Conservation (phyloP, 305 asterid genomes). For the Rubia peregrina region DNA sequence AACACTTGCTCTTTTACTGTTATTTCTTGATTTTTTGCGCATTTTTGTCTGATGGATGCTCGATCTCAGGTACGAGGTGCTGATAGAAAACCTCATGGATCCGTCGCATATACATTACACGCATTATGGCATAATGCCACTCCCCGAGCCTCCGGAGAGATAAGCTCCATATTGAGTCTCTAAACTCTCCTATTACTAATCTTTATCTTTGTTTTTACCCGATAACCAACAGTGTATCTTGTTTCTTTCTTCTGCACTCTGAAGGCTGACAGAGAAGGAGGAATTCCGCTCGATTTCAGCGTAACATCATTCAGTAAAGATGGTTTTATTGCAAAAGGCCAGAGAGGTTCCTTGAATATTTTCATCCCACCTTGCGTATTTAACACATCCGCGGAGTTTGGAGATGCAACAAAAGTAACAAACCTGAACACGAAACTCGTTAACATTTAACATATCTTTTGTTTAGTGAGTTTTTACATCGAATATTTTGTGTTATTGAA, state of each 20-base stretch:
- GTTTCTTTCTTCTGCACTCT: constrained; percentile 42
- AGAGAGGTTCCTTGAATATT: constrained; percentile 28
- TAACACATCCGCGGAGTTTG: constrained; percentile 42
- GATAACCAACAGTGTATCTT: constrained; percentile 30
- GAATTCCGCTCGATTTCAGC: constrained; percentile 61
- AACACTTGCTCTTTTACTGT: neutral
- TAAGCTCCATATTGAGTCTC: constrained; percentile 32
- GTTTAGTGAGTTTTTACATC: neutral
- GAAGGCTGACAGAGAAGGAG: constrained; percentile 97
- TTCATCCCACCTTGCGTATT: constrained; percentile 77
- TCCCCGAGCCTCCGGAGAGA: constrained; percentile 55
- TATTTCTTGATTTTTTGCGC: constrained; percentile 1
- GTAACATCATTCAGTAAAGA: constrained; percentile 45
- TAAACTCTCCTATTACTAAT: neutral
- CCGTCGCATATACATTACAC: constrained; percentile 93
- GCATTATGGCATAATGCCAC: constrained; percentile 67
- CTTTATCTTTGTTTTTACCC: constrained; percentile 6
- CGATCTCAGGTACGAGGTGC: constrained; percentile 64
- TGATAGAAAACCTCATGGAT: constrained; percentile 91
- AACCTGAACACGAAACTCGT: constrained; percentile 1
- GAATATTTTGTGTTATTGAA: constrained; percentile 1
- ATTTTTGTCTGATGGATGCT: constrained; percentile 17
- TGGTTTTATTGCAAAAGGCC: constrained; percentile 51
- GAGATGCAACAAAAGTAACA: constrained; percentile 41
- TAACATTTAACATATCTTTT: neutral